A percentile compares a stretch with the other conserved stretches of the same genome.
Conservation (phyloP, 2,329 filamentous ascomycete species). For the Cadophora malorum region DNA sequence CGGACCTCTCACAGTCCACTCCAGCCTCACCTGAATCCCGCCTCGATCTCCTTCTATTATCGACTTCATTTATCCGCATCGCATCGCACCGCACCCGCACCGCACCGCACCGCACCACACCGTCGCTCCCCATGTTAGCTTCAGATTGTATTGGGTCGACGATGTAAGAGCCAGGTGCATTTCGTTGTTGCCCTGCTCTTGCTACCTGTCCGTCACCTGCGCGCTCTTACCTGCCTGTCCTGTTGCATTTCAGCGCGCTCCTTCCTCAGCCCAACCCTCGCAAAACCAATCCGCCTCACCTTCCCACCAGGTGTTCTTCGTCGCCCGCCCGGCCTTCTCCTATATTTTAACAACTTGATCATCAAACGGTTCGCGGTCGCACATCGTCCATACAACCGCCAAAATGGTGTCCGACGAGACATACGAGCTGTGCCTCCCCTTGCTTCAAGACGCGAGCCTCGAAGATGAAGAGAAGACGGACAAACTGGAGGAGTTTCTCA, state of each 20-base stretch:
- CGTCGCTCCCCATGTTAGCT: slow-evolving; percentile 22
- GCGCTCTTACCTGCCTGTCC: slow-evolving; percentile 26
- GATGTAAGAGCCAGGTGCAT: slow-evolving; percentile 42
- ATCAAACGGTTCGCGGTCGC: slow-evolving; percentile 7
- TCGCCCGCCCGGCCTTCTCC: slow-evolving; percentile 23
- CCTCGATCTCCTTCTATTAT: neutral
- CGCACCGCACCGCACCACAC: slow-evolving; percentile 3
- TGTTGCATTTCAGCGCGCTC: slow-evolving; percentile 37
- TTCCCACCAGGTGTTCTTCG: slow-evolving; percentile 22
- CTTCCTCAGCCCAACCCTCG: slow-evolving; percentile 35
- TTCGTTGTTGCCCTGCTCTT: slow-evolving; percentile 33
- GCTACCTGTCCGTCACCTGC: slow-evolving; percentile 6
- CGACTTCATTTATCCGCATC: neutral
- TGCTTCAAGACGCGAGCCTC: slow-evolving; percentile 80
- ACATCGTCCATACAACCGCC: slow-evolving; percentile 15
- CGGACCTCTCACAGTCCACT: neutral
- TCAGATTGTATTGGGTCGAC: slow-evolving; percentile 27
- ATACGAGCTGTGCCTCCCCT: slow-evolving; percentile 88
- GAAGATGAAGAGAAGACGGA: slow-evolving; percentile 97
- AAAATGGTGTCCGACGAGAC: slow-evolving; percentile 90
- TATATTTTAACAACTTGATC: slow-evolving; percentile 19
- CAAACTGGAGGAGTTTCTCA: slow-evolving; percentile 84
- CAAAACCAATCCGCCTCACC: slow-evolving; percentile 22
- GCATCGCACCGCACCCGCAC: neutral
- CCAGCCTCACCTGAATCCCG: slow-evolving; percentile 20